Evolutionary conservation across 116 monocot genomes (phyloP), one percentile per base, ranked within the genome.

Genomic region (Trichopus zeylanicus): DNA sequence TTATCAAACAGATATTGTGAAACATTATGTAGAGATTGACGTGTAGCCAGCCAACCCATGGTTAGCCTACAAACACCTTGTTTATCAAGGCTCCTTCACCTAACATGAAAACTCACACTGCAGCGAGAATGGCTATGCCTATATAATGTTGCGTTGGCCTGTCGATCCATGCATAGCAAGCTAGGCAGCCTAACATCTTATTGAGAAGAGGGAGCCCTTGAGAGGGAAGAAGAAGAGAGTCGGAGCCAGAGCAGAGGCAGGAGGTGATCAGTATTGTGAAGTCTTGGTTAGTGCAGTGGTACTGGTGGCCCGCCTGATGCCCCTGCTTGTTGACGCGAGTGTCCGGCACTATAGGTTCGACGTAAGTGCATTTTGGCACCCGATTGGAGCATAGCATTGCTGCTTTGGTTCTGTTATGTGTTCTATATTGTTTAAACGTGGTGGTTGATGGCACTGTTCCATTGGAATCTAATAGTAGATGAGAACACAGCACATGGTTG

Each of bases 291-390:
- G 67, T 21, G 30, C 39, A 0, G 0, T 61, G 47, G 2, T 70
- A 22, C n/a, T 75, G 13, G 28, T 65, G 16, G 27, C 42, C 12
- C 61, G 37, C 69, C 27, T 73, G 35, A 61, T 65, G 38, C 69
- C 64, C 0, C 20, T 49, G 29, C 26, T 60, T 19, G 67, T 37
- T n/a, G 48, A 72, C 16, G 75, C 60, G 0, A 55, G 27, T 31
- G 67, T 70, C 18, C 57, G 81, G 22, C 67, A 72, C n/a, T 81
- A 75, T 61, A 81, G 68, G 71, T 75, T 81, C 68, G 61, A 81
- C 56, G 81, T 81, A 64, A 81, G 81, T 51, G 26, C 7, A 4
- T 42, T 0, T 7, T 8, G n/a, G n/a, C n/a, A 46, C 28, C 11
- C 29, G 18, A 37, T 37, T 3, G 13, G 38, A 12, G 15, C 12